Conservation (phyloP, 257 asterid species). For the Nicotiana tomentosiformis region DNA sequence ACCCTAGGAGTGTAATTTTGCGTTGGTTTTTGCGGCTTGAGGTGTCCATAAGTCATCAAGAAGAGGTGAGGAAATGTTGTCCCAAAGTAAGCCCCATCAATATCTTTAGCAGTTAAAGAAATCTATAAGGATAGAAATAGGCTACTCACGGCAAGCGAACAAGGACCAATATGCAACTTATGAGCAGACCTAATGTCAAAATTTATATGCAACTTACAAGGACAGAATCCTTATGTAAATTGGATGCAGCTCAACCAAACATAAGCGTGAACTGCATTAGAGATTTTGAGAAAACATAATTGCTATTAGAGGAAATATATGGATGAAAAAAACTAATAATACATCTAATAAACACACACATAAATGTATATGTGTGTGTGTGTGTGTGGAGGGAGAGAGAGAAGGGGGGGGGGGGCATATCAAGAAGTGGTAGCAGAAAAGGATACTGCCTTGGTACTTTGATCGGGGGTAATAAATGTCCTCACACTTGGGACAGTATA, state of each 20-base stretch:
- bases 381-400: neutral
- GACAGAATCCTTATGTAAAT: too few species aligned
- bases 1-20: slow-evolving; percentile 82
- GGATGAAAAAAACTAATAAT: too few species aligned
- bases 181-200: neutral
- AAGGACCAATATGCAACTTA: neutral
- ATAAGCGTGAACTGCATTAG: neutral
- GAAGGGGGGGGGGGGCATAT: neutral
- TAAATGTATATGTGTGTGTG: too few species aligned
- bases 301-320: slow-evolving; percentile 20
- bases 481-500: slow-evolving; percentile 94
- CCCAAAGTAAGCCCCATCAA: slow-evolving; percentile 90
- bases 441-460: slow-evolving; percentile 99
- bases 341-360: too few species aligned
- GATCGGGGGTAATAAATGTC: slow-evolving; percentile 95
- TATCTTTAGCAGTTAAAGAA: slow-evolving; percentile 66
- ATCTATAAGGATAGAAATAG: slow-evolving; percentile 8
- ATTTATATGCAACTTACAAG: neutral
- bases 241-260: neutral
- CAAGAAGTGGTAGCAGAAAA: slow-evolving; percentile 19
- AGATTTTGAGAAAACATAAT: slow-evolving; percentile 46
- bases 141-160: neutral
- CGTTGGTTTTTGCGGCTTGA: slow-evolving; percentile 78
- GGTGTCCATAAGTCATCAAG: slow-evolving; percentile 93
- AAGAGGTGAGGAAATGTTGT: slow-evolving; percentile 95